Evolutionary conservation across 306 rosid species (phyloP).

Genomic region (Prunus dulcis): DNA sequence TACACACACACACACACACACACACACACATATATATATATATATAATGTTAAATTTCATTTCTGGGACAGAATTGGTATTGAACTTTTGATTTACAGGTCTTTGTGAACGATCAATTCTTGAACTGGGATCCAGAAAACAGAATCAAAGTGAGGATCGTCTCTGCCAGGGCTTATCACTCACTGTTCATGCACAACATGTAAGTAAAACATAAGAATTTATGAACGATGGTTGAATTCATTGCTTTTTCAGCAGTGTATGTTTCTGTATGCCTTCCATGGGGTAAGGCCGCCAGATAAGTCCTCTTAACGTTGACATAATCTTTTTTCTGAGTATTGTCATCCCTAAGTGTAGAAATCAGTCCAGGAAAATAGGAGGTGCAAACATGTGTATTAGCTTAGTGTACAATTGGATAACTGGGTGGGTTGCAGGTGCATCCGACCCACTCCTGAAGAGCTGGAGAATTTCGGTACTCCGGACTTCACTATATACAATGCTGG

Average conservation of each 20-base stretch:
- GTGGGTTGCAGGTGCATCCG: constrained; percentile 88
- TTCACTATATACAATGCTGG: constrained; percentile 97
- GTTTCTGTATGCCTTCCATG: constrained; percentile 9
- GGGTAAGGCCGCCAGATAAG: constrained; percentile 39
- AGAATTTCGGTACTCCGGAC: constrained; percentile 85
- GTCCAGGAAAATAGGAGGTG: constrained; percentile 3
- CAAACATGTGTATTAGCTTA: constrained; percentile 21
- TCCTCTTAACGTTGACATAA: constrained; percentile 24
- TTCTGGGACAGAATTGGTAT: neutral
- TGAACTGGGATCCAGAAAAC: constrained; percentile 86
- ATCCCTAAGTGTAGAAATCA: constrained; percentile 10
- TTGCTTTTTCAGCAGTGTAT: constrained; percentile 10
- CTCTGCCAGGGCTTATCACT: constrained; percentile 88
- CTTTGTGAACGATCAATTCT: constrained; percentile 74
- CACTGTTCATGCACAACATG: constrained; percentile 95
- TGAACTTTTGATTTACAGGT: constrained; percentile 45
- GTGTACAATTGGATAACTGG: constrained; percentile 71
- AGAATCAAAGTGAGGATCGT: constrained; percentile 81
- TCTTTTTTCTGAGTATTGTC: constrained; percentile 11
- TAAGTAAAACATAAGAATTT: constrained; percentile 36
- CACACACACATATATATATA: neutral
- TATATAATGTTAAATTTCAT: neutral
- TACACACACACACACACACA: too few relatives aligned
- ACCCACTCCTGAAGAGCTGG: constrained; percentile 86
- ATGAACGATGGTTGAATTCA: neutral